phyloP scores from a whole-genome alignment of 495 filamentous ascomycete genomes.

The Aspergillus ostianus region DNA sequence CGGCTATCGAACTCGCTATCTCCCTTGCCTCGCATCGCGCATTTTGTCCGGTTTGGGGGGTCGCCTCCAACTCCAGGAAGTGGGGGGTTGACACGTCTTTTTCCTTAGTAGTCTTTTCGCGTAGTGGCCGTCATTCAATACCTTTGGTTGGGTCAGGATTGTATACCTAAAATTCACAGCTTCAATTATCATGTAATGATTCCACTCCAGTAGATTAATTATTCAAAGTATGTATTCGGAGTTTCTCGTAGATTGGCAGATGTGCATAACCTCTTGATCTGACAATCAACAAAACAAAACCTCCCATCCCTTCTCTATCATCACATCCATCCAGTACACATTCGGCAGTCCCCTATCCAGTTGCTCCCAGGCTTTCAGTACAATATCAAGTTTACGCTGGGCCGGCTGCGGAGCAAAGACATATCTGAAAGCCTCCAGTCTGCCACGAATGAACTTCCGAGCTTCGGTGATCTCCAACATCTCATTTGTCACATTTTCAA shows the following conservation, averaged over 20 bases:
- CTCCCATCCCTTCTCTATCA: background rate
- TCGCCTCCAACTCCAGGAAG: too few species aligned
- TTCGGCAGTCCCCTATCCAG: background rate
- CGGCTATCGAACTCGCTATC: too few species aligned
- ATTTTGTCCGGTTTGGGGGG: background rate
- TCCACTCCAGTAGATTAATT: too few species aligned
- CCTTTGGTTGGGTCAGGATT: background rate
- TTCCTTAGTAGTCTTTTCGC: too few species aligned
- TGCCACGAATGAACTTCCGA: background rate
- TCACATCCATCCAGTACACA: background rate
- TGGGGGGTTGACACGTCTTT: too few species aligned
- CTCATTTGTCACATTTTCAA: background rate
- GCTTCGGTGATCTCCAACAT: background rate
- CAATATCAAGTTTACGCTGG: slow-evolving; percentile 3
- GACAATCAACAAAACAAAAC: background rate
- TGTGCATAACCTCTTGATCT: too few species aligned
- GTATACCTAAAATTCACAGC: too few species aligned
- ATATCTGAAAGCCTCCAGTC: background rate
- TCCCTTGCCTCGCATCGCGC: background rate
- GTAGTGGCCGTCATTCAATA: background rate
- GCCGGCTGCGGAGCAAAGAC: slow-evolving; percentile 4
- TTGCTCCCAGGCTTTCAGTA: slow-evolving; percentile 2
- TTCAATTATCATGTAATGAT: too few species aligned
- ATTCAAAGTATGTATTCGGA: too few species aligned
- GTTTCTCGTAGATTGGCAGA: too few species aligned